phyloP scores from a whole-genome alignment of 352 stramenopile species.

The Phytophthora podocarpi region DNA sequence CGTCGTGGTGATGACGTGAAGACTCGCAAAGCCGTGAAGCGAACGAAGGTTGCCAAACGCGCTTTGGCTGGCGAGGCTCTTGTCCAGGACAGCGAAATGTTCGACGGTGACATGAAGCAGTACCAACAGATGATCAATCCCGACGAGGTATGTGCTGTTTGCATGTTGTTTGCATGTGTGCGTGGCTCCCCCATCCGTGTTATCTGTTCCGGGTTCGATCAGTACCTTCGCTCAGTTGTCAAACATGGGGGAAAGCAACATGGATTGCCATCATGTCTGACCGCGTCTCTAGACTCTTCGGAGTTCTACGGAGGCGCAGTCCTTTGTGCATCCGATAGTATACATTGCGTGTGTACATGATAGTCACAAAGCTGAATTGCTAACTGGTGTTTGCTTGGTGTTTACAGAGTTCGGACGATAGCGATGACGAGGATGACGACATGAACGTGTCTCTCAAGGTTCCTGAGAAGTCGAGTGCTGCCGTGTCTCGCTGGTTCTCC shows the following conservation, averaged over 20 bases:
- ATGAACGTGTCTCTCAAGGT: conserved; percentile 77
- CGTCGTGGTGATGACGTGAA: conserved; percentile 82
- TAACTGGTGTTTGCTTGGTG: conserved; percentile 6
- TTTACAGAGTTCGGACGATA: conserved; percentile 85
- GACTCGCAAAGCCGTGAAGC: conserved; percentile 86
- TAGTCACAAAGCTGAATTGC: not conserved
- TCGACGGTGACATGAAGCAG: conserved; percentile 74
- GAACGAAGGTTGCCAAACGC: conserved; percentile 84
- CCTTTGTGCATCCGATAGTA: conserved; percentile 83
- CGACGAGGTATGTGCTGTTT: conserved; percentile 73
- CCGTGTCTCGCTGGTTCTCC: conserved; percentile 83
- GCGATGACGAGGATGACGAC: conserved; percentile 64
- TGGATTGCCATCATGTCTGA: conserved; percentile 89
- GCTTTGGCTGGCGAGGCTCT: conserved; percentile 81
- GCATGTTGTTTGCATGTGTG: conserved; percentile 27
- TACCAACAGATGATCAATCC: conserved; percentile 90
- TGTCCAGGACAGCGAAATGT: conserved; percentile 83
- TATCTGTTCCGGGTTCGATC: conserved; percentile 90
- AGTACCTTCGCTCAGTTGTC: conserved; percentile 92
- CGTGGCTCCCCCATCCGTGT: conserved; percentile 82
- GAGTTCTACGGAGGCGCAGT: conserved; percentile 46
- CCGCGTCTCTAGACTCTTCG: conserved; percentile 35
- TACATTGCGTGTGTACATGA: conserved; percentile 7
- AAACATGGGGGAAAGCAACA: conserved; percentile 86
- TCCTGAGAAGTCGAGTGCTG: conserved; percentile 77